phyloP scores from a whole-genome alignment of 164 flowering plant genomes.

The Macadamia tetraphylla region DNA sequence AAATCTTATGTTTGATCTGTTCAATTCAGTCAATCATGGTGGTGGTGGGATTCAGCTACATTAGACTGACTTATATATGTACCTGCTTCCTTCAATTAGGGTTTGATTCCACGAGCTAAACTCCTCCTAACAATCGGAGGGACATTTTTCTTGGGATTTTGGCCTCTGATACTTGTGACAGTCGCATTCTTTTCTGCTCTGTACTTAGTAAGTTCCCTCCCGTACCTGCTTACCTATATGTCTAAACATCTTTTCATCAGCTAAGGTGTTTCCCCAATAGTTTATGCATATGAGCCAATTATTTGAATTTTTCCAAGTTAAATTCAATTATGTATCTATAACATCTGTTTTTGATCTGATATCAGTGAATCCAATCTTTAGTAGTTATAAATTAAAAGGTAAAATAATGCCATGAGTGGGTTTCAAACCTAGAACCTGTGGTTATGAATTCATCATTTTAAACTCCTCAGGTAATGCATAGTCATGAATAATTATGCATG shows the following conservation, averaged over 20 bases:
- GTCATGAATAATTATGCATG: no score
- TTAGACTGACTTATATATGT: background rate
- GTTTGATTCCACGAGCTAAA: conserved; percentile 84
- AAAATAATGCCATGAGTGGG: no score
- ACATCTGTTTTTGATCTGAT: no score
- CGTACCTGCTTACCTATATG: background rate
- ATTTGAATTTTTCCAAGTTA: no score
- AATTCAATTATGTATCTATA: no score
- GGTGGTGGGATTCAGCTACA: background rate
- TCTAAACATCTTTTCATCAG: background rate
- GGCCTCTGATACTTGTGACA: conserved; percentile 78
- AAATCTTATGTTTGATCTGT: no score
- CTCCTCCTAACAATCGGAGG: conserved; percentile 80
- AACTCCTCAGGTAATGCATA: no score
- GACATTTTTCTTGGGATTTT: conserved; percentile 81
- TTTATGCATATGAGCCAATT: background rate
- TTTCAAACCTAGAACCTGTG: no score
- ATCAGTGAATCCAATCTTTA: no score
- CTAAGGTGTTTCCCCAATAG: background rate
- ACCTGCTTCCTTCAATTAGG: conserved; percentile 40
- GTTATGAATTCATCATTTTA: no score
- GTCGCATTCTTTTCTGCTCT: conserved; percentile 54
- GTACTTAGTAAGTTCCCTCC: conserved; percentile 60
- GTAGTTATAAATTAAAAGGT: no score
- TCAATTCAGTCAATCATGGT: background rate